Conservation (phyloP, 306 rosid species). For the Lathyrus tuberosus region DNA sequence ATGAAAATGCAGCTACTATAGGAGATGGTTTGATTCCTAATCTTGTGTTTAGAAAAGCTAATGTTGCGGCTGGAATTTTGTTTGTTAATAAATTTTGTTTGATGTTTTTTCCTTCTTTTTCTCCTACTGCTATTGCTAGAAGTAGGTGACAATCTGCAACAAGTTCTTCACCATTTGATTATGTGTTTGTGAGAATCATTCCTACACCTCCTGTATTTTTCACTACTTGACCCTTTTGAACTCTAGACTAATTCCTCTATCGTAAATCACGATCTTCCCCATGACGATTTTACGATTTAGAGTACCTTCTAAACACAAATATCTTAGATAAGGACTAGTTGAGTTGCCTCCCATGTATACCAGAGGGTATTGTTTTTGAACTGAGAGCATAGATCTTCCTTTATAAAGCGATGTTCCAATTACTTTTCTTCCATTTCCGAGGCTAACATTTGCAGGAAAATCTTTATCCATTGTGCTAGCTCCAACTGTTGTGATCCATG, state of each 20-base stretch:
- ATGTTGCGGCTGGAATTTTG: conserved; percentile 59
- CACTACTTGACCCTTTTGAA: too few species aligned
- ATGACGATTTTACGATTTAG: conserved; percentile 43
- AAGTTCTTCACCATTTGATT: conserved; percentile 78
- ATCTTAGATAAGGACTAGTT: too few species aligned
- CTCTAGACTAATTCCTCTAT: too few species aligned
- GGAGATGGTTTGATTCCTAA: conserved; percentile 86
- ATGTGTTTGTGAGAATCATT: conserved; percentile 83
- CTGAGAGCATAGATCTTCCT: conserved; percentile 37
- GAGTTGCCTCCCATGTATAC: too few species aligned
- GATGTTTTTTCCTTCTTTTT: conserved; percentile 63
- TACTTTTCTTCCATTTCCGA: conserved; percentile 57
- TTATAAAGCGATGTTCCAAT: conserved; percentile 69
- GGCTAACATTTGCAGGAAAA: conserved; percentile 74
- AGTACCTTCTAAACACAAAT: too few species aligned
- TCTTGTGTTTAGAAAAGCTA: conserved; percentile 69
- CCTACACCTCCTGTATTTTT: too few species aligned
- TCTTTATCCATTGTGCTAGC: conserved; percentile 95
- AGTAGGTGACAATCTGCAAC: conserved; percentile 87
- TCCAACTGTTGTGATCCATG: conserved; percentile 89
- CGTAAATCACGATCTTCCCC: conserved; percentile 91
- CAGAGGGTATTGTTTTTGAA: conserved; percentile 53
- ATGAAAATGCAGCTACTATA: conserved; percentile 90
- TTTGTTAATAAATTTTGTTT: conserved; percentile 59
- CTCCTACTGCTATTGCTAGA: conserved; percentile 88